A percentile compares a stretch with the other conserved stretches of the same genome.
Evolutionary conservation across 2,329 filamentous ascomycete genomes (phyloP).

Genomic region (Aspergillus fumigatiaffinis): DNA sequence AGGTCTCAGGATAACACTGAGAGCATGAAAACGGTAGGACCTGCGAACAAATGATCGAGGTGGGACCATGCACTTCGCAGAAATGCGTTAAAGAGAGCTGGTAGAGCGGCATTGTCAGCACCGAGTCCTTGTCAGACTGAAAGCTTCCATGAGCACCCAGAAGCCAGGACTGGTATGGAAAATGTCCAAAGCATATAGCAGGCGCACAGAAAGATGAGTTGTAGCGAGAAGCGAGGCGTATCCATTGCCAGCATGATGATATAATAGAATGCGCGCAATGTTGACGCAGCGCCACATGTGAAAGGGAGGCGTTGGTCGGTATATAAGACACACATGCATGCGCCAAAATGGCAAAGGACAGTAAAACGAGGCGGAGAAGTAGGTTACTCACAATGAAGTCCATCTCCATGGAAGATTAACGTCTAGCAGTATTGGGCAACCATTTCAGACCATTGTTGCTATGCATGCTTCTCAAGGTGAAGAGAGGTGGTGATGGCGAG

Average conservation of each 20-base stretch:
- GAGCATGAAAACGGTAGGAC: constrained; percentile 52
- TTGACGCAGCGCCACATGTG: constrained; percentile 11
- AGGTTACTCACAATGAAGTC: constrained; percentile 43
- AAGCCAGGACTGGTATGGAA: neutral
- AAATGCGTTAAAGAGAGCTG: constrained; percentile 61
- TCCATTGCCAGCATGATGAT: neutral
- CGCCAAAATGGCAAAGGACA: constrained; percentile 1
- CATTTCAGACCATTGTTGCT: constrained; percentile 29
- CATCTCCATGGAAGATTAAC: constrained; percentile 32
- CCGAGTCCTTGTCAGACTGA: constrained; percentile 1
- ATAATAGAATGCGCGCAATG: constrained; percentile 1
- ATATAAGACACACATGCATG: neutral
- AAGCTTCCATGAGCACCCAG: constrained; percentile 2
- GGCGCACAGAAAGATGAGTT: neutral
- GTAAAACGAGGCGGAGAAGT: constrained; percentile 1
- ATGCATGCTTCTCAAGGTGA: constrained; percentile 28
- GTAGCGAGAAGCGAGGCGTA: neutral
- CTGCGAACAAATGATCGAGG: constrained; percentile 59
- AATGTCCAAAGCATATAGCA: neutral
- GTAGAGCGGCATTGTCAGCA: constrained; percentile 2
- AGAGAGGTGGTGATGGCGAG: neutral
- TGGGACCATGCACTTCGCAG: constrained; percentile 60
- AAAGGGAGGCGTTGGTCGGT: constrained; percentile 1
- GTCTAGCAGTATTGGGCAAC: constrained; percentile 22
- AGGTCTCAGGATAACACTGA: constrained; percentile 45